These are phyloP conservation scores for Chalciporus pseudorubinellus DNA, from an alignment of 768 basidiomycete species.

Conservation along the genomic window DNA sequence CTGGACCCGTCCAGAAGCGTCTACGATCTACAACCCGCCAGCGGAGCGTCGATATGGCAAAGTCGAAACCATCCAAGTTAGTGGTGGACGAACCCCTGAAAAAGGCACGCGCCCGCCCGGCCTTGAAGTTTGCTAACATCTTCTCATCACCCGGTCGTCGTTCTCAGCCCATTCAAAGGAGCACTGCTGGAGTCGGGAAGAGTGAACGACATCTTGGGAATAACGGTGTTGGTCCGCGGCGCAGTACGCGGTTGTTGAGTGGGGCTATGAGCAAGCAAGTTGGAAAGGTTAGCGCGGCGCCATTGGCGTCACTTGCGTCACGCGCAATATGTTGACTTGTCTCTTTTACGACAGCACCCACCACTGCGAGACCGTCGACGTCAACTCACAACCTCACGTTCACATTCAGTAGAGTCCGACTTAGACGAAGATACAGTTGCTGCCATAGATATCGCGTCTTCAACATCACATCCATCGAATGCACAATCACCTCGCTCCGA, in stretches of 20 bases:
- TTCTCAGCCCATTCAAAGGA: conserved; percentile 70
- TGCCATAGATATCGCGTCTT: conserved; percentile 49
- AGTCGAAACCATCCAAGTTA: conserved; percentile 60
- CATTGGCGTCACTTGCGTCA: background rate
- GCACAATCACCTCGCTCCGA: conserved; percentile 64
- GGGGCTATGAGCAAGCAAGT: conserved; percentile 50
- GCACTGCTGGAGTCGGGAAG: conserved; percentile 49
- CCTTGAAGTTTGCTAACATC: conserved; percentile 82
- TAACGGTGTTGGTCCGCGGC: conserved; percentile 52
- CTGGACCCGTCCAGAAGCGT: conserved; percentile 74
- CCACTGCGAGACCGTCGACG: conserved; percentile 58
- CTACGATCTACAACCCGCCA: conserved; percentile 63
- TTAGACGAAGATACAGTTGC: conserved; percentile 60
- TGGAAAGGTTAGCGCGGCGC: conserved; percentile 48
- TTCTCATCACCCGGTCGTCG: conserved; percentile 83
- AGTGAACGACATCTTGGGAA: conserved; percentile 44
- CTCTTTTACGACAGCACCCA: conserved; percentile 29
- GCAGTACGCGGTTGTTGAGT: conserved; percentile 72
- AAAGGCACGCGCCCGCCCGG: conserved; percentile 91
- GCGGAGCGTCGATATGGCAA: conserved; percentile 46
- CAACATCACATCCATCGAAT: conserved; percentile 58
- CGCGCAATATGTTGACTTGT: conserved; percentile 13
- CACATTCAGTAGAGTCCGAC: conserved; percentile 67
- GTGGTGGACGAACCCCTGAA: conserved; percentile 69
- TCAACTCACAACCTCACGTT: conserved; percentile 50